These are phyloP conservation scores for Podaxis sp. DNA, from an alignment of 768 basidiomycete genomes.

Conservation along the genomic window DNA sequence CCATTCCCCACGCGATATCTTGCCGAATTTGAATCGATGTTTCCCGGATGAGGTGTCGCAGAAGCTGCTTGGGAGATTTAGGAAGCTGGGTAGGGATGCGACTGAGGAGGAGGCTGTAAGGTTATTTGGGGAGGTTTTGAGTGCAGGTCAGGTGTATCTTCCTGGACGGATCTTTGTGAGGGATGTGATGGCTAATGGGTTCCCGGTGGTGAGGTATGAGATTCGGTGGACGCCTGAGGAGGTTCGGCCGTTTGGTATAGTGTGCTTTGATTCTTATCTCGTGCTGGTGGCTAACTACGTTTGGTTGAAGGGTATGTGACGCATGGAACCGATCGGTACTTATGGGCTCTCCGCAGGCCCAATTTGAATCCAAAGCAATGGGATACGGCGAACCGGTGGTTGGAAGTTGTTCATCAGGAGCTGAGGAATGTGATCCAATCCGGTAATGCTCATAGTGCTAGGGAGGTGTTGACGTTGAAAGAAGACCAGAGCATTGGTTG, in stretches of 20 bases:
- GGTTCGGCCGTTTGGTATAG: conserved; percentile 50
- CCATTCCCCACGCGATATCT: conserved; percentile 45
- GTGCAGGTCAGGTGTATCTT: conserved; percentile 65
- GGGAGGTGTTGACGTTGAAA: conserved; percentile 47
- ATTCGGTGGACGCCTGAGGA: conserved; percentile 72
- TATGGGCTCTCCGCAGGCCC: conserved; percentile 63
- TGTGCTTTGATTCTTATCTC: neutral
- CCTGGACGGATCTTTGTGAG: conserved; percentile 62
- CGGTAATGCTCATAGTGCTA: conserved; percentile 27
- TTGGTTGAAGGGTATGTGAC: conserved; percentile 58
- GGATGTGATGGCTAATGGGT: conserved; percentile 55
- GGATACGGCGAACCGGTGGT: conserved; percentile 53
- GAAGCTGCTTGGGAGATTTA: conserved; percentile 45
- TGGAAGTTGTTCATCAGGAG: conserved; percentile 49
- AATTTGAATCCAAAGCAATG: conserved; percentile 46
- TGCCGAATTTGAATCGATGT: conserved; percentile 60
- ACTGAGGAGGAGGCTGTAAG: conserved; percentile 41
- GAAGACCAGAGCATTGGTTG: conserved; percentile 54
- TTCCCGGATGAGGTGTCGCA: conserved; percentile 50
- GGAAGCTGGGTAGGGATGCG: conserved; percentile 38
- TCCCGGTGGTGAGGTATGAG: conserved; percentile 67
- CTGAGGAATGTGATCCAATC: conserved; percentile 23
- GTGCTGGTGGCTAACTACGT: neutral
- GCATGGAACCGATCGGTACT: conserved; percentile 60
- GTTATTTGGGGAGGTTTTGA: conserved; percentile 59